These are phyloP conservation scores for Globisporangium nodosum DNA, from an alignment of 352 stramenopile genomes.

Conservation along the genomic window DNA sequence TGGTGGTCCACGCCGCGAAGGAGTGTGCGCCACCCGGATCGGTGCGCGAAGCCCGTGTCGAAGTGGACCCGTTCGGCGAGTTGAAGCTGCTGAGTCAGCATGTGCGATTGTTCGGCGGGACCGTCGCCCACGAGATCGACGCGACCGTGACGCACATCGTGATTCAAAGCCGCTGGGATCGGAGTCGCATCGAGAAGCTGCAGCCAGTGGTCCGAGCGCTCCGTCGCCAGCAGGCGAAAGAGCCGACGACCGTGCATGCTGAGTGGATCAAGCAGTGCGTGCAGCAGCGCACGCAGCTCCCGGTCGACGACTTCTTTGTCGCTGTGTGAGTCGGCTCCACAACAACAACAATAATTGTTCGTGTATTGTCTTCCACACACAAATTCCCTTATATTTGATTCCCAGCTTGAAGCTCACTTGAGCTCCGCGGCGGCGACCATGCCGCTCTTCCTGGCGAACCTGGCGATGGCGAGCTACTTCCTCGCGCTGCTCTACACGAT, in stretches of 20 bases:
- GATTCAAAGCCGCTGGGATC: slow-evolving; percentile 19
- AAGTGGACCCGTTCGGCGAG: slow-evolving; percentile 19
- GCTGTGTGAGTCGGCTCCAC: slow-evolving; percentile 24
- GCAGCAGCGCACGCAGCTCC: slow-evolving; percentile 36
- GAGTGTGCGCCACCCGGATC: not conserved
- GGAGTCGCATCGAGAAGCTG: slow-evolving; percentile 28
- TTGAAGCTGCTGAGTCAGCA: slow-evolving; percentile 60
- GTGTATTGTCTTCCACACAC: not conserved
- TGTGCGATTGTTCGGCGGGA: slow-evolving; percentile 49
- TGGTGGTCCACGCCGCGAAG: slow-evolving; percentile 8
- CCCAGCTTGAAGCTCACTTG: not conserved
- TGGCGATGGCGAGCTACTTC: slow-evolving; percentile 87
- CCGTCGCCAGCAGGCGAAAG: slow-evolving; percentile 32
- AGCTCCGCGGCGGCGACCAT: slow-evolving; percentile 19
- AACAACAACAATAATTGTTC: not conserved
- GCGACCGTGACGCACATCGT: slow-evolving; percentile 62
- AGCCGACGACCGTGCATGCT: slow-evolving; percentile 50
- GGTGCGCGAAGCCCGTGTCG: slow-evolving; percentile 2
- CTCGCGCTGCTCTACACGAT: slow-evolving; percentile 85
- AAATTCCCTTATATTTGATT: too few species aligned
- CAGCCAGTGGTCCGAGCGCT: slow-evolving; percentile 39
- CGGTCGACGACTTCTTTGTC: slow-evolving; percentile 49
- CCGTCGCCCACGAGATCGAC: slow-evolving; percentile 32
- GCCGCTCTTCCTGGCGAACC: slow-evolving; percentile 84
- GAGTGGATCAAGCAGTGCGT: slow-evolving; percentile 60